Base-by-base conservation (phyloP, 139 green algal genomes). In the Ostreobium quekettii region DNA sequence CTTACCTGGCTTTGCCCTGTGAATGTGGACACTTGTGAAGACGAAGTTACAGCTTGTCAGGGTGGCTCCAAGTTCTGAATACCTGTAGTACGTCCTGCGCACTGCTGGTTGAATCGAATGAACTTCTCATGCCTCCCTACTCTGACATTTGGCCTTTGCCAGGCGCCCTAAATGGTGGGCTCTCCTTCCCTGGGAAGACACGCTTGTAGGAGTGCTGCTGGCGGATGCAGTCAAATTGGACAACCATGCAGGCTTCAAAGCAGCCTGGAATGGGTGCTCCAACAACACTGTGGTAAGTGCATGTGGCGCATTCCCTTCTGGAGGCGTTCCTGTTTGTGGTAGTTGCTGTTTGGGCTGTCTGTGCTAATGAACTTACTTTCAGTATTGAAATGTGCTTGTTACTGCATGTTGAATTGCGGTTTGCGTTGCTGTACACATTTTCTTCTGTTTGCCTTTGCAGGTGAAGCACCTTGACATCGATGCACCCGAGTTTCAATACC, bases 131-230 rank as follows among this genome's bases (percentile, higher is more conserved):
- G 31, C 42, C 36, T 59, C 67, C 2, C 46, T 53, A 24, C 22
- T 5, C 24, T 78, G 38, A 56, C 68, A 32, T 49, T 71, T 57
- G 1, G 22, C 38, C 4, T 56, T 33, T 42, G 56, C 57, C 56
- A 2, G 33, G 1, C 61, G 57, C 0, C 64, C 71, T 47, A 5
- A n/a, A 11, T 89, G 83, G 77, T 82, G 60, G 47, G 31, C 39
- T 19, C 30, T 39, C 15, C 59, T 89, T 53, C 80, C 80, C 24
- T 89, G 83, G 83, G 83, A 89, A 71, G 83, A 89, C 49, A 83
- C 89, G 6, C 53, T 82, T 30, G 39, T 89, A 29, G 79, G 76
- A 31, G 46, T 82, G 53, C 58, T 89, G 68, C 65, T 82, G 47
- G 29, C 31, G 58, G 65, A 47, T 19, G 64, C 38, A 2, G 48